Conservation (phyloP, 208 protist genomes). For the Wallacemonas sp. region DNA sequence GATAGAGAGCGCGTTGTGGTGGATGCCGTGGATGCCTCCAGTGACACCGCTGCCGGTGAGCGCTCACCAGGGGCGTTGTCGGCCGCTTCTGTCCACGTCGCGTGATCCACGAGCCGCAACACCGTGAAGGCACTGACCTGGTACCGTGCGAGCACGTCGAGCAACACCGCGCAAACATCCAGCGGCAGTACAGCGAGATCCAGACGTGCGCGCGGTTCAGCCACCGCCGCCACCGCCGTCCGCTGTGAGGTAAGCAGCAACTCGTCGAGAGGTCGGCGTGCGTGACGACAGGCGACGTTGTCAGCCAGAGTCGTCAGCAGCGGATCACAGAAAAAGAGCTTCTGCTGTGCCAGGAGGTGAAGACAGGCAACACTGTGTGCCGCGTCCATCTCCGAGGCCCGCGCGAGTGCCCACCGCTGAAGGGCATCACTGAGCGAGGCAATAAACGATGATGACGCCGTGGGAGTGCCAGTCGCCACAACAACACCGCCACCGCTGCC, state of each 20-base stretch:
- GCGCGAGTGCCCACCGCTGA: conserved; percentile 37
- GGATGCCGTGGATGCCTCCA: not conserved
- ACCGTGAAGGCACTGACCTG: conserved; percentile 18
- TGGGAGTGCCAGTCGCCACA: not conserved
- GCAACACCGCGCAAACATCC: conserved; percentile 19
- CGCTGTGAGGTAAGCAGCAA: too few species aligned
- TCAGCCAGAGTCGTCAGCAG: conserved; percentile 64
- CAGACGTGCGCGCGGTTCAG: not conserved
- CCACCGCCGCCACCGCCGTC: too few species aligned
- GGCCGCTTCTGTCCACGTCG: too few species aligned
- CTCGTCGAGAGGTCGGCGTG: not conserved
- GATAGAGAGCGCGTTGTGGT: too few species aligned
- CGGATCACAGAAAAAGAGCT: conserved; percentile 33
- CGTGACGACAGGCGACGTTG: conserved; percentile 22
- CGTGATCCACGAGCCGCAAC: not conserved
- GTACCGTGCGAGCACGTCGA: conserved; percentile 57
- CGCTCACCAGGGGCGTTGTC: not conserved
- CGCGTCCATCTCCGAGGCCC: conserved; percentile 27
- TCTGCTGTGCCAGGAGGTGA: conserved; percentile 64
- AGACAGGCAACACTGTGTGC: conserved; percentile 33
- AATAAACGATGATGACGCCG: conserved; percentile 3
- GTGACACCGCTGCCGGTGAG: not conserved
- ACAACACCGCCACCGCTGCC: too few species aligned
- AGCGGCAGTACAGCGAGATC: conserved; percentile 2
- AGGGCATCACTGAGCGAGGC: conserved; percentile 21